Evolutionary conservation across 2,329 filamentous ascomycete genomes (phyloP).

Genomic region (Hirsutella minnesotensis): DNA sequence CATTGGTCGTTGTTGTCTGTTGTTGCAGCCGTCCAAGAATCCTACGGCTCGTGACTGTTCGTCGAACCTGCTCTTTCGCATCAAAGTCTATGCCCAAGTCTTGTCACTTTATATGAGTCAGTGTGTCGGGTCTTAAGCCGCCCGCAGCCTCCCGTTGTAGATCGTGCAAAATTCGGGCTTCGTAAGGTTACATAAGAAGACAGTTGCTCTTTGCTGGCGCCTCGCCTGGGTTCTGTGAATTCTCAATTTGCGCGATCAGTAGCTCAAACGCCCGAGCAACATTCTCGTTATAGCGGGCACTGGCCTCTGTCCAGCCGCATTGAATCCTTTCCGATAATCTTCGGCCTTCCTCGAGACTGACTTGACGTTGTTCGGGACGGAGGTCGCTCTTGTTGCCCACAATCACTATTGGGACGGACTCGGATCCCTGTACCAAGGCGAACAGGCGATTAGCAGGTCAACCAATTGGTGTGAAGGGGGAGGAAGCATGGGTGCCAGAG

Average conservation of each 20-base stretch:
- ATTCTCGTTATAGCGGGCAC: conserved; percentile 88
- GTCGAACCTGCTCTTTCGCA: no score
- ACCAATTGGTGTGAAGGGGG: no score
- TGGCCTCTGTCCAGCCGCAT: conserved; percentile 91
- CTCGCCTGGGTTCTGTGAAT: conserved; percentile 80
- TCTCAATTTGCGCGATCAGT: conserved; percentile 90
- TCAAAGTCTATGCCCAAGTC: neutral
- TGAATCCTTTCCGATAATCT: conserved; percentile 76
- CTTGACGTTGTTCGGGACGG: conserved; percentile 83
- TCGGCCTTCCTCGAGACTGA: conserved; percentile 74
- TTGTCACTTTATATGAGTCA: no score
- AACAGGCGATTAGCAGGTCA: no score
- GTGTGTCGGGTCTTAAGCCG: neutral
- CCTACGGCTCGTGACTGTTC: no score
- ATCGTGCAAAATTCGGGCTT: neutral
- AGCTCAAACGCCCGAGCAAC: conserved; percentile 87
- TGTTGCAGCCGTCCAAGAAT: no score
- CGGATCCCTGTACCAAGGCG: conserved; percentile 55
- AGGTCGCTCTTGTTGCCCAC: conserved; percentile 97
- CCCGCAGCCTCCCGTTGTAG: neutral
- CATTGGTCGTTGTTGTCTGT: no score
- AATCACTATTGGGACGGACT: conserved; percentile 84
- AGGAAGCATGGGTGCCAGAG: no score
- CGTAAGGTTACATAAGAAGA: conserved; percentile 56
- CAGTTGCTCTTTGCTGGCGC: conserved; percentile 74